These are phyloP conservation scores for Colletotrichum destructivum DNA, from an alignment of 2,329 filamentous ascomycete species.

Conservation along the genomic window DNA sequence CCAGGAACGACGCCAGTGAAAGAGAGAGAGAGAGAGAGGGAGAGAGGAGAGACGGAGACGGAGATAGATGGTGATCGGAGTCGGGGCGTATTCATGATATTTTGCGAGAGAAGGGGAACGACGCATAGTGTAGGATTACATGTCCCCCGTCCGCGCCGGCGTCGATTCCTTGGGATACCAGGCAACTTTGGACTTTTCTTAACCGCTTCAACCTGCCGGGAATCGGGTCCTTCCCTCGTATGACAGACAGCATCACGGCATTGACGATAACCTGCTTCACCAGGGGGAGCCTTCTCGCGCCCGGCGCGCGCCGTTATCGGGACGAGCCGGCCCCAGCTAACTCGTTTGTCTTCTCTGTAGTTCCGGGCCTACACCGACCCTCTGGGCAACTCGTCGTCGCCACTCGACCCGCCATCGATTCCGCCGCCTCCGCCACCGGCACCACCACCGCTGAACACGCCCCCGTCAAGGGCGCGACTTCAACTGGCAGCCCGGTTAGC, in stretches of 20 bases:
- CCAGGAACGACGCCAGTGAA: neutral
- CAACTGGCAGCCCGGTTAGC: constrained; percentile 92
- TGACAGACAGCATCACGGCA: constrained; percentile 24
- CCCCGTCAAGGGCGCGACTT: constrained; percentile 87
- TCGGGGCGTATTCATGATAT: constrained; percentile 30
- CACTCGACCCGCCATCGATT: constrained; percentile 71
- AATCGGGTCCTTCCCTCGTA: neutral
- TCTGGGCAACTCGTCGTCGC: constrained; percentile 62
- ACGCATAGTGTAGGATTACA: constrained; percentile 42
- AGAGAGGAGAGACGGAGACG: too few relatives aligned
- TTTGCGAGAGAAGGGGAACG: constrained; percentile 1
- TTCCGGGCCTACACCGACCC: constrained; percentile 73
- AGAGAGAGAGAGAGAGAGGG: too few relatives aligned
- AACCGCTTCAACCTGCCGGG: constrained; percentile 24
- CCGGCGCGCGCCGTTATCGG: constrained; percentile 12
- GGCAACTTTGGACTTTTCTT: constrained; percentile 40
- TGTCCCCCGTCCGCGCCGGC: constrained; percentile 30
- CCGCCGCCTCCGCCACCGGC: constrained; percentile 72
- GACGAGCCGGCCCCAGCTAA: constrained; percentile 29
- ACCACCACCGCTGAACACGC: constrained; percentile 85
- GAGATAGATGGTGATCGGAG: neutral
- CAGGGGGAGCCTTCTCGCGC: neutral
- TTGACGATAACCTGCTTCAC: constrained; percentile 33
- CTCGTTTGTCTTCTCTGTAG: constrained; percentile 51
- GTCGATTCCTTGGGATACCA: constrained; percentile 41